phyloP scores from a whole-genome alignment of 768 basidiomycete genomes.

The Neoboletus subvelutipes region DNA sequence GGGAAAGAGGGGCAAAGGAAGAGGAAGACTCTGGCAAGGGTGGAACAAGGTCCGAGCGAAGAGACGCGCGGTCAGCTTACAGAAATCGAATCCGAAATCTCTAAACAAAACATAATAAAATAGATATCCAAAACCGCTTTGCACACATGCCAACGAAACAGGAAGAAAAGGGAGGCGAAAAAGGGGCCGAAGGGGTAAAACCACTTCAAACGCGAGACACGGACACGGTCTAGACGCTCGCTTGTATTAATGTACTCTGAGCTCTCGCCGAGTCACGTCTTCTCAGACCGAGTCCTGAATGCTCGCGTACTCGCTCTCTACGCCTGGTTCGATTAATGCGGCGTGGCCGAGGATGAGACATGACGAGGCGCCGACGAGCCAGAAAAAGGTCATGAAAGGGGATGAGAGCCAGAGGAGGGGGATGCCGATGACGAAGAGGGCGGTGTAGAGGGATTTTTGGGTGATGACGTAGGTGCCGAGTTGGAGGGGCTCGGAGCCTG shows the following conservation, averaged over 20 bases:
- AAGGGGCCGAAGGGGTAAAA: background rate
- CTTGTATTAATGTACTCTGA: no score
- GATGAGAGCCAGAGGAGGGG: slow-evolving; percentile 81
- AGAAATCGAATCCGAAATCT: background rate
- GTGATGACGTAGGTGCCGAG: slow-evolving; percentile 80
- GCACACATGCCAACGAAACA: background rate
- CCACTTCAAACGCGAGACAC: background rate
- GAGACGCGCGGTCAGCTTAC: background rate
- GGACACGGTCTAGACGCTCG: background rate
- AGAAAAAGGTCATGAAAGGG: slow-evolving; percentile 85
- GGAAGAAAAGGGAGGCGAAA: background rate
- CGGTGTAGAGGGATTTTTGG: slow-evolving; percentile 86
- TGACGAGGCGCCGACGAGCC: slow-evolving; percentile 86
- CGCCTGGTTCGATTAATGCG: slow-evolving; percentile 85
- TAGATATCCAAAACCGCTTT: background rate
- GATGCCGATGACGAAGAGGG: slow-evolving; percentile 88
- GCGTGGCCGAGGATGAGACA: slow-evolving; percentile 88
- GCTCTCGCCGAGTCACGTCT: background rate
- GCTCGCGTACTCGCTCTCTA: slow-evolving; percentile 87
- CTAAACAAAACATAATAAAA: background rate
- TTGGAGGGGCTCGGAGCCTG: slow-evolving; percentile 84
- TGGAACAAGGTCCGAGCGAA: background rate
- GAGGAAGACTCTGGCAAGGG: no score
- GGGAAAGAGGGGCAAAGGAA: background rate
- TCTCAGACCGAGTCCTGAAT: slow-evolving; percentile 64